Percentiles rank a stretch among this genome's conserved stretches.
Conservation (phyloP, 768 basidiomycete genomes). For the Boletus reticulatus region DNA sequence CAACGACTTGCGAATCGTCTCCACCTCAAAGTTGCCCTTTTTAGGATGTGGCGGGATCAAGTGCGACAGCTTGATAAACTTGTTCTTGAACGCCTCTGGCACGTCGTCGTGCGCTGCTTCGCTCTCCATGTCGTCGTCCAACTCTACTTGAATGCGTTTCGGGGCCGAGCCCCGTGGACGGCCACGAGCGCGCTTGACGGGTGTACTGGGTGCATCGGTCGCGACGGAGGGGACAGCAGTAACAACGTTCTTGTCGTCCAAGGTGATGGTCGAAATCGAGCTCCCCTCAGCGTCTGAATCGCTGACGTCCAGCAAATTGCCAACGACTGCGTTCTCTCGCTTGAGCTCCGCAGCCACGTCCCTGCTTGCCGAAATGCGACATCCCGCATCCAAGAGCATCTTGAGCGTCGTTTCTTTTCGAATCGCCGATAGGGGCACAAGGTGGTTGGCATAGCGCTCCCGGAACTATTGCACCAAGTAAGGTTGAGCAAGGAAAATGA, state of each 20-base stretch:
- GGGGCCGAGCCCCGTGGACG: constrained; percentile 20
- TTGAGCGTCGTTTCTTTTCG: constrained; percentile 36
- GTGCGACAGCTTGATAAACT: constrained; percentile 73
- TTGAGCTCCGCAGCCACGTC: constrained; percentile 36
- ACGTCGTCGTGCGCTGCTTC: constrained; percentile 14
- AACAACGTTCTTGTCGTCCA: background rate
- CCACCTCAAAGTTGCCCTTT: constrained; percentile 85
- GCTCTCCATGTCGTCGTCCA: background rate
- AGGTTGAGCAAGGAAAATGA: background rate
- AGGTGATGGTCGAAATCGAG: constrained; percentile 27
- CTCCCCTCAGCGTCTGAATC: constrained; percentile 36
- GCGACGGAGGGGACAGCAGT: background rate
- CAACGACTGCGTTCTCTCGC: constrained; percentile 22
- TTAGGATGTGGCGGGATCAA: constrained; percentile 78
- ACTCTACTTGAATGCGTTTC: constrained; percentile 13
- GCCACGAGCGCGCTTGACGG: constrained; percentile 15
- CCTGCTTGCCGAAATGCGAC: constrained; percentile 40
- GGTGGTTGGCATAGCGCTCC: constrained; percentile 73
- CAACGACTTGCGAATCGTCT: constrained; percentile 71
- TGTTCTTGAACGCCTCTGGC: constrained; percentile 37
- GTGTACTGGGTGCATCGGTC: background rate
- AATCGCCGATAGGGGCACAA: constrained; percentile 56
- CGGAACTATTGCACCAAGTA: constrained; percentile 50
- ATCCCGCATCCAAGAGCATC: constrained; percentile 43
- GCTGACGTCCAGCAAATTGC: constrained; percentile 36